These are phyloP conservation scores for Beauveria brongniartii DNA, from an alignment of 2,329 filamentous ascomycete genomes.

Conservation along the genomic window DNA sequence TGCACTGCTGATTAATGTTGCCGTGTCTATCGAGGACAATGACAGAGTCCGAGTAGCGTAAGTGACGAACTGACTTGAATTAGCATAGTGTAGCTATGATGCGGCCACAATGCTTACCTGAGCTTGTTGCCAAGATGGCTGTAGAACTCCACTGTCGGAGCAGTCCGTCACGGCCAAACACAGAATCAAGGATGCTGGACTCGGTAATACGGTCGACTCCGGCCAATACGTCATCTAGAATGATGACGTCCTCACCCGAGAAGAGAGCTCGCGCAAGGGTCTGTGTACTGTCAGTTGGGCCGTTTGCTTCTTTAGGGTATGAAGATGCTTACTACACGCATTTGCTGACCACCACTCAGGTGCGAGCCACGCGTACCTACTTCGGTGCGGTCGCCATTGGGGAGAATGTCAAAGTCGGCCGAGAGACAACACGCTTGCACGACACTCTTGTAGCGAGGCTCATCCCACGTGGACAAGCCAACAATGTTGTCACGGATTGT, in stretches of 20 bases:
- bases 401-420: slow-evolving; percentile 15
- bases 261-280: slow-evolving; percentile 20
- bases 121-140: slow-evolving; percentile 22
- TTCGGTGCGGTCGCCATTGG: slow-evolving; percentile 17
- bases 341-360: slow-evolving; percentile 21
- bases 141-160: slow-evolving; percentile 18
- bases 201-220: slow-evolving; percentile 31
- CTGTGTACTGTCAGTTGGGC: slow-evolving; percentile 3
- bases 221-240: slow-evolving; percentile 27
- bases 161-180: slow-evolving; percentile 27
- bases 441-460: slow-evolving; percentile 17
- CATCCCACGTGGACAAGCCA: slow-evolving; percentile 14
- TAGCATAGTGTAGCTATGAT: not conserved
- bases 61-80: slow-evolving; percentile 14
- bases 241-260: slow-evolving; percentile 17
- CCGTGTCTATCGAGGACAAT: slow-evolving; percentile 18
- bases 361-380: slow-evolving; percentile 18
- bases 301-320: no score
- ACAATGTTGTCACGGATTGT: slow-evolving; percentile 20
- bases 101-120: slow-evolving; percentile 11
- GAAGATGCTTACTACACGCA: slow-evolving; percentile 17
- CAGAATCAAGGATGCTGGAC: slow-evolving; percentile 25
- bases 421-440: slow-evolving; percentile 15
- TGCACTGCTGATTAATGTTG: slow-evolving; percentile 17
- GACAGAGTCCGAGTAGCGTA: slow-evolving; percentile 19